Conservation (phyloP, 179 eudicot genomes). For the Spinacia oleracea region DNA sequence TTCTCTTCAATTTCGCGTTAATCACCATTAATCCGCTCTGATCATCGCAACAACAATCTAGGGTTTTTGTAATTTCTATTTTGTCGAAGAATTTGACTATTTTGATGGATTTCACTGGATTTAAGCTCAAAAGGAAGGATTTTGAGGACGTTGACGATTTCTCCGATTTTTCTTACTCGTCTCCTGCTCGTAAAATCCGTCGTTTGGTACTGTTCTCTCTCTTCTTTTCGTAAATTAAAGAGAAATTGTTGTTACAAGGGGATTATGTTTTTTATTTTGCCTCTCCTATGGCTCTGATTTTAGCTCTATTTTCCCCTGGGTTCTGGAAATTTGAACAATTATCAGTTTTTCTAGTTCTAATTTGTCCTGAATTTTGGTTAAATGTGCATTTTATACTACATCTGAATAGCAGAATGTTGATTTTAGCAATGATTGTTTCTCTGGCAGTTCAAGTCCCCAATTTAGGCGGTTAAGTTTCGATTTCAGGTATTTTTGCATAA, state of each 20-base stretch:
- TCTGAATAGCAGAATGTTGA: neutral
- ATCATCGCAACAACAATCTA: neutral
- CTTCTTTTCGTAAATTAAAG: too few relatives aligned
- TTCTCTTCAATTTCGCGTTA: neutral
- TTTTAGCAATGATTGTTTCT: neutral
- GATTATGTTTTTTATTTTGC: neutral
- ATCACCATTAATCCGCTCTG: too few relatives aligned
- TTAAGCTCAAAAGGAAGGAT: slow-evolving; percentile 64
- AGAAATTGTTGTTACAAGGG: neutral
- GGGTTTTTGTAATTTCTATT: neutral
- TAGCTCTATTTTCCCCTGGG: neutral
- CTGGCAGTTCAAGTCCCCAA: neutral
- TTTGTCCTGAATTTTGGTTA: neutral
- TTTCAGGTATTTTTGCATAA: neutral
- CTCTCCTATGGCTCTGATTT: slow-evolving; percentile 6
- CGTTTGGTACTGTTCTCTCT: slow-evolving; percentile 51
- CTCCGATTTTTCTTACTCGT: slow-evolving; percentile 67
- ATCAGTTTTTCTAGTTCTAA: neutral
- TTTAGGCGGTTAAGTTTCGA: neutral
- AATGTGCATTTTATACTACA: neutral
- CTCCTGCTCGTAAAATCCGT: slow-evolving; percentile 85
- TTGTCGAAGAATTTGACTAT: neutral
- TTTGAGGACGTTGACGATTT: slow-evolving; percentile 58
- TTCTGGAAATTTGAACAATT: neutral
- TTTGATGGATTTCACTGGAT: slow-evolving; percentile 10